phyloP scores from a whole-genome alignment of 192 early-diverging fungal species.

The Podochytrium sp. region DNA sequence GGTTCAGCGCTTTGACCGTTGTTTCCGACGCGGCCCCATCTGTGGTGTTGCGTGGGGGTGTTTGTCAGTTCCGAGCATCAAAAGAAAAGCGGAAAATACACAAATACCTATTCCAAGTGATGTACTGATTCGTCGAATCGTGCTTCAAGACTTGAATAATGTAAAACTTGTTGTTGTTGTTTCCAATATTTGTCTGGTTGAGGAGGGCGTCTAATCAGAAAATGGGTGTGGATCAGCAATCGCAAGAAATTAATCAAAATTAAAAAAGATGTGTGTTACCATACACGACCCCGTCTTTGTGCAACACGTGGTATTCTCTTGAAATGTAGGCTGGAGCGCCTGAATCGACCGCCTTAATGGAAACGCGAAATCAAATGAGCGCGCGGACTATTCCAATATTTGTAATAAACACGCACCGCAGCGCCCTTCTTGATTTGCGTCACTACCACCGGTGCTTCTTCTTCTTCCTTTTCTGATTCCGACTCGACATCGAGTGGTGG shows the following conservation, averaged over 20 bases:
- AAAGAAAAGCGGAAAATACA: not conserved
- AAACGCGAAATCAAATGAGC: not conserved
- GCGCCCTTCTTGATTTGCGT: conserved; percentile 46
- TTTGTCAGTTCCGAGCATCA: not conserved
- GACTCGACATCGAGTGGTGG: conserved; percentile 13
- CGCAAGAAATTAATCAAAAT: conserved; percentile 5
- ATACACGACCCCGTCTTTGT: conserved; percentile 40
- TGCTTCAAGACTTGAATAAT: conserved; percentile 63
- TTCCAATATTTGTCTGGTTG: conserved; percentile 70
- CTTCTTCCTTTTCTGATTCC: conserved; percentile 18
- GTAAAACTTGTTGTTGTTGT: conserved; percentile 80
- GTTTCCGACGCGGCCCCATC: conserved; percentile 77
- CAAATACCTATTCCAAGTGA: conserved; percentile 62
- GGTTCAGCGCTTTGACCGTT: conserved; percentile 53
- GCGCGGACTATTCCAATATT: not conserved
- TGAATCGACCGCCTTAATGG: conserved; percentile 42
- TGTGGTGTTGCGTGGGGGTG: not conserved
- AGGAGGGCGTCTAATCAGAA: conserved; percentile 59
- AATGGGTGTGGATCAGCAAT: no score
- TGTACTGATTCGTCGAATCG: conserved; percentile 41
- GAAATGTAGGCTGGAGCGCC: conserved; percentile 20
- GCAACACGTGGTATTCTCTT: conserved; percentile 37
- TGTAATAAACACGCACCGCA: conserved; percentile 14
- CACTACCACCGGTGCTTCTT: conserved; percentile 35
- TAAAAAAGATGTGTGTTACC: conserved; percentile 39